Evolutionary conservation across 176 grass and related monocot species (phyloP).

Genomic region (Oryza brachyantha): DNA sequence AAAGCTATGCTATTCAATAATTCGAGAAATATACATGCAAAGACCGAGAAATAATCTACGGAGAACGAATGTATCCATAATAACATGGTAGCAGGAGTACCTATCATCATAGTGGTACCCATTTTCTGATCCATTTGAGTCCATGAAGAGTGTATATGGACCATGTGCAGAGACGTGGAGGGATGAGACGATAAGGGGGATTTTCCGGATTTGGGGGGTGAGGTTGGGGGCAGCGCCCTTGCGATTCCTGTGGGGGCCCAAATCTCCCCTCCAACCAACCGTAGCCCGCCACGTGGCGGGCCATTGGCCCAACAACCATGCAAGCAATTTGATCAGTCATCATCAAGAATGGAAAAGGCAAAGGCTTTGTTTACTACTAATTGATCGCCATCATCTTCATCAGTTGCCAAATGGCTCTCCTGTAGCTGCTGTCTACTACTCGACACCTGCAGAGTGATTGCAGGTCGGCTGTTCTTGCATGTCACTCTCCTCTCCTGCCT

Average conservation of each 20-base stretch:
- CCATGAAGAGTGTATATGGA: slow-evolving; percentile 27
- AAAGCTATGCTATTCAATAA: too few species aligned
- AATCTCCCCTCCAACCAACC: background rate
- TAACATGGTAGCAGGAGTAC: too few species aligned
- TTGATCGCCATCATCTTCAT: background rate
- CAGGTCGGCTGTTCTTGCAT: too few species aligned
- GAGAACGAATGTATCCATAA: too few species aligned
- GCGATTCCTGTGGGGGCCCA: slow-evolving; percentile 34
- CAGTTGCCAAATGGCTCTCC: background rate
- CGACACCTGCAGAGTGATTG: background rate
- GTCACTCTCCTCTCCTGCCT: background rate
- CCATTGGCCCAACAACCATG: background rate
- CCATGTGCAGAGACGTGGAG: slow-evolving; percentile 24
- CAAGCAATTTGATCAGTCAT: background rate
- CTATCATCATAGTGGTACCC: background rate
- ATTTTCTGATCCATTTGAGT: background rate
- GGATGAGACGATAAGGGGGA: slow-evolving; percentile 24
- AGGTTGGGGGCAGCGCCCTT: slow-evolving; percentile 12
- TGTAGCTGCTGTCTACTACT: background rate
- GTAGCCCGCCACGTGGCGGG: background rate
- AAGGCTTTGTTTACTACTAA: background rate
- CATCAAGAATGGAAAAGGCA: background rate
- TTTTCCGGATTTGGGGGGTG: slow-evolving; percentile 4
- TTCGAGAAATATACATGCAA: too few species aligned
- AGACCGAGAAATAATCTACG: too few species aligned